Evolutionary conservation across 257 asterid species (phyloP), one percentile per base, ranked within the genome.

Genomic region (Perilla frutescens): DNA sequence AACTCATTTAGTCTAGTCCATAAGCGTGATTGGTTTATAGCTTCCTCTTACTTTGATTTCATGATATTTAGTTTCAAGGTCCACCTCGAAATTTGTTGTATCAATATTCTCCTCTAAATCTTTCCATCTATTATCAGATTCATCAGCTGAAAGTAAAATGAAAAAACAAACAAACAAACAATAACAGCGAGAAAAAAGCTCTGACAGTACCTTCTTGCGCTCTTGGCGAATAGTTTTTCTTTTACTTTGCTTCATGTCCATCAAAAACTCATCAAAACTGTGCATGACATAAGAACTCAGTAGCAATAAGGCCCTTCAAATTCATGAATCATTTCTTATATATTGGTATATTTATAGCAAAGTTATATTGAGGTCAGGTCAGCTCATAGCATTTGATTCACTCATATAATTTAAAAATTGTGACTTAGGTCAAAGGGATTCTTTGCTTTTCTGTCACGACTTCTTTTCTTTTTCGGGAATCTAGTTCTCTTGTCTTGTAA

Each of bases 201-300:
- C 65, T 61, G 47, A 55, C 44, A 36, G 11, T 72, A 85, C 99
- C 97, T 94, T 94, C 84, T 94, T 94, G 77, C 99, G 99, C 81
- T 94, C 99, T 83, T 94, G 99, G 73, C 99, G 99, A 63, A 94
- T 94, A 74, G 83, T 90, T 79, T 94, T 91, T 81, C 99, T 90
- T 84, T 91, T 94, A 75, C 93, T 87, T 74, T 94, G 99, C 88
- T 91, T 94, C 96, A 94, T 76, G 80, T 91, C 99, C 97, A 90
- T 94, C 91, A 94, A 87, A 80, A 91, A 94, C 43, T 94, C 98
- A 74, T 94, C 99, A 77, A 94, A 91, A 79, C 99, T 94, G 93
- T 74, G 62, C n/a, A 61, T 34, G 31, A 40, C 8, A 45, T 48
- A 64, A 73, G 74, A 69, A 62, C 10, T 57, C 66, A 62, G 70